phyloP scores from a whole-genome alignment of 352 stramenopile species.

The Phytophthora agathidicida region DNA sequence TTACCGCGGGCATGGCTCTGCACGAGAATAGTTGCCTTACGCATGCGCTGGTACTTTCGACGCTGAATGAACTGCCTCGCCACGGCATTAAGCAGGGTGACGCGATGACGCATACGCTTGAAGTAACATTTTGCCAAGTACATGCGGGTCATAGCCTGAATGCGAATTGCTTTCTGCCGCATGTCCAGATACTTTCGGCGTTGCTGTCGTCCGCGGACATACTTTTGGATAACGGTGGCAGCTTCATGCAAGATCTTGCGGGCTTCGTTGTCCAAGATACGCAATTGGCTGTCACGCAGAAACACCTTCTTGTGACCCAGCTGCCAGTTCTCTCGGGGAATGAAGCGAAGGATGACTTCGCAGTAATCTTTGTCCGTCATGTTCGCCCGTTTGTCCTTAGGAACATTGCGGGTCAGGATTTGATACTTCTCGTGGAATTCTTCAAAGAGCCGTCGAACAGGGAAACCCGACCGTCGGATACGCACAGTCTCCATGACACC shows the following conservation, averaged over 20 bases:
- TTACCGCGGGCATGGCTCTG: constrained; percentile 78
- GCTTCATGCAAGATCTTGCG: constrained; percentile 89
- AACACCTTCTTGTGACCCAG: constrained; percentile 91
- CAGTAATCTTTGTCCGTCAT: constrained; percentile 85
- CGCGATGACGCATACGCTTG: constrained; percentile 50
- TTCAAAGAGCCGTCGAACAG: constrained; percentile 83
- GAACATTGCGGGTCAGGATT: constrained; percentile 78
- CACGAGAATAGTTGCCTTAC: constrained; percentile 70
- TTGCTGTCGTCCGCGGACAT: constrained; percentile 69
- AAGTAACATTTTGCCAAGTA: constrained; percentile 64
- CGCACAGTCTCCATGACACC: constrained; percentile 92
- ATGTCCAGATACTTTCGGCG: constrained; percentile 69
- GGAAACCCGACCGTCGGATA: constrained; percentile 88
- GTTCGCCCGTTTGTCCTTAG: constrained; percentile 49
- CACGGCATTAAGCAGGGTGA: constrained; percentile 76
- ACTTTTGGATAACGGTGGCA: constrained; percentile 79
- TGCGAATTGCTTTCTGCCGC: constrained; percentile 60
- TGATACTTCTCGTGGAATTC: constrained; percentile 91
- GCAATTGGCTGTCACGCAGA: constrained; percentile 82
- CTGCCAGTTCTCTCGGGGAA: constrained; percentile 88
- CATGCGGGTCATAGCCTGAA: constrained; percentile 79
- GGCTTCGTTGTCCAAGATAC: constrained; percentile 82
- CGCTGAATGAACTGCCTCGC: constrained; percentile 77
- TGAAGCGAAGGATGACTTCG: constrained; percentile 81
- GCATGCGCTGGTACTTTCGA: constrained; percentile 70